phyloP scores from a whole-genome alignment of 2,329 filamentous ascomycete genomes.

The Aspergillus arachidicola region DNA sequence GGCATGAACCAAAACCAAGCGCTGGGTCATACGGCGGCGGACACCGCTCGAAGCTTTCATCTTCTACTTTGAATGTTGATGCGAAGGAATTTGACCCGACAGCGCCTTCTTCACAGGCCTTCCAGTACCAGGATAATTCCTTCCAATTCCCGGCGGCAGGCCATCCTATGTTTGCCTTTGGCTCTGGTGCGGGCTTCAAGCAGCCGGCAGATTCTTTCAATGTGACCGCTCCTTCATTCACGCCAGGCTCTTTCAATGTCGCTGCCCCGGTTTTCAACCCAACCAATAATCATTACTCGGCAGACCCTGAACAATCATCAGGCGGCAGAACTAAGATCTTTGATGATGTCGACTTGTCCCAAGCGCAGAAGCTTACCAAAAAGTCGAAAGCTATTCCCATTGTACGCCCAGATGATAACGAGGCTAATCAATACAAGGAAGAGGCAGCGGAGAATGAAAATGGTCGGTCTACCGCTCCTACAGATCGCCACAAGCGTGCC shows the following conservation, averaged over 20 bases:
- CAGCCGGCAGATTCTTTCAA: conserved; percentile 61
- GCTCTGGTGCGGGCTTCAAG: conserved; percentile 29
- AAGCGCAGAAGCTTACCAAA: conserved; percentile 67
- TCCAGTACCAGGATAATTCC: conserved; percentile 45
- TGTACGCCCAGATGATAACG: conserved; percentile 63
- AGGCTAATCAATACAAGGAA: conserved; percentile 40
- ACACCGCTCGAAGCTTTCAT: conserved; percentile 69
- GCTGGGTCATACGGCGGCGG: conserved; percentile 45
- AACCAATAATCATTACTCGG: conserved; percentile 35
- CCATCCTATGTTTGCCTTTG: conserved; percentile 34
- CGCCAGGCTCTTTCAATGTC: conserved; percentile 70
- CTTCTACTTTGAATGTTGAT: conserved; percentile 82
- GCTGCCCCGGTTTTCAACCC: conserved; percentile 79
- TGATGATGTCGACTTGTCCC: conserved; percentile 64
- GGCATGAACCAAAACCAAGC: conserved; percentile 39
- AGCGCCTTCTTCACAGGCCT: conserved; percentile 49
- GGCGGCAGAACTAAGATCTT: conserved; percentile 58
- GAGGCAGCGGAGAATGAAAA: conserved; percentile 58
- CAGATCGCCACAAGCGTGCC: conserved; percentile 74
- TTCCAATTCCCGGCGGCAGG: conserved; percentile 45
- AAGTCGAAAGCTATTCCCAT: conserved; percentile 85
- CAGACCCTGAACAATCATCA: conserved; percentile 23
- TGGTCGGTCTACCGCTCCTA: conserved; percentile 64
- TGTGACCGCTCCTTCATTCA: conserved; percentile 70
- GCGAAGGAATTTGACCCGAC: conserved; percentile 80